These are phyloP conservation scores for Astrephomene gubernaculifera DNA, from an alignment of 139 green algal genomes.

Conservation along the genomic window DNA sequence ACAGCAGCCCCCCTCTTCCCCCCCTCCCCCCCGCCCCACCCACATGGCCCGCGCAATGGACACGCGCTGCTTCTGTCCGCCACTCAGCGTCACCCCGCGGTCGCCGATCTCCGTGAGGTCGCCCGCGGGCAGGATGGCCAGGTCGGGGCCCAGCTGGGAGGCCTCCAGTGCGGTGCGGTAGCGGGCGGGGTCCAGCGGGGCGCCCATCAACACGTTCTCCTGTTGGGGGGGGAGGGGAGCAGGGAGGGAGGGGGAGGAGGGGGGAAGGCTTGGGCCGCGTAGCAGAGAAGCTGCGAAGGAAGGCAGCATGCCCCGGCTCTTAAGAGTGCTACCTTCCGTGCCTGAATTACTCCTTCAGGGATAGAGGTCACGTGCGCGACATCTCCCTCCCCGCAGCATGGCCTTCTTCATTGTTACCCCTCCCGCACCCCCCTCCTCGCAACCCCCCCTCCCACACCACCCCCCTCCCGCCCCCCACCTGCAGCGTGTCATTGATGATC, in stretches of 20 bases:
- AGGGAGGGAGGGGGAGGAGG: background rate
- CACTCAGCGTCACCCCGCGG: slow-evolving; percentile 91
- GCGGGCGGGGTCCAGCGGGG: slow-evolving; percentile 51
- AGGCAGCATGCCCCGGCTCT: too few relatives aligned
- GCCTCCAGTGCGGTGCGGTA: slow-evolving; percentile 57
- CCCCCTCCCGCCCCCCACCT: slow-evolving; percentile 35
- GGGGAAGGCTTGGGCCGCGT: too few relatives aligned
- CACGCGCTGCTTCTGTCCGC: slow-evolving; percentile 91
- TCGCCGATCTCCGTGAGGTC: slow-evolving; percentile 96
- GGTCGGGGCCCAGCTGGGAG: slow-evolving; percentile 71
- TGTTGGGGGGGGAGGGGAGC: background rate
- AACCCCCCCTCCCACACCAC: background rate
- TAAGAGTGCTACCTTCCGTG: background rate
- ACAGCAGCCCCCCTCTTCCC: too few relatives aligned
- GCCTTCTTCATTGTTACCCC: background rate
- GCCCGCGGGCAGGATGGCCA: slow-evolving; percentile 81
- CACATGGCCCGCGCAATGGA: slow-evolving; percentile 91
- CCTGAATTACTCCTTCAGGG: background rate
- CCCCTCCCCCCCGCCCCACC: background rate
- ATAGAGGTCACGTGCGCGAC: background rate
- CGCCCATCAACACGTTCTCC: slow-evolving; percentile 84
- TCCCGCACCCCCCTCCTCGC: background rate
- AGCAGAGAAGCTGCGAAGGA: too few relatives aligned
- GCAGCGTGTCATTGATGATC: slow-evolving; percentile 92
- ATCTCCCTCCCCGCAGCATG: background rate